These are phyloP conservation scores for Carallia brachiata DNA, from an alignment of 345 rosid genomes.

Conservation along the genomic window DNA sequence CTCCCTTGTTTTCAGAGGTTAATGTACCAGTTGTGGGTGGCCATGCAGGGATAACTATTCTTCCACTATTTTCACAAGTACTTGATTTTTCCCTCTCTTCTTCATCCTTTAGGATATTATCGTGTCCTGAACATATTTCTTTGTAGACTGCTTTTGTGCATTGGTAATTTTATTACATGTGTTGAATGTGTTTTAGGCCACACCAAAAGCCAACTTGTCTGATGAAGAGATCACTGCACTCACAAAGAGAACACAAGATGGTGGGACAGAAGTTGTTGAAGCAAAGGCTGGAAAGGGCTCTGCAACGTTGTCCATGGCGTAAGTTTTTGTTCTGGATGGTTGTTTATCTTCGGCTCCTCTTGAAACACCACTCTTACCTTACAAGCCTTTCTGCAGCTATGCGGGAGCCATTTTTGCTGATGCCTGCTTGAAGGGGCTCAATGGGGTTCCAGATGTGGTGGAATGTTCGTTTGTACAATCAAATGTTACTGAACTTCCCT, in stretches of 20 bases:
- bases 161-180: not conserved
- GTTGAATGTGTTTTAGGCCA: conserved; percentile 43
- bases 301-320: conserved; percentile 94
- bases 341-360: not conserved
- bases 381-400: conserved; percentile 41
- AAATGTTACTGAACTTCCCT: conserved; percentile 68
- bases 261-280: conserved; percentile 85
- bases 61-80: conserved; percentile 81
- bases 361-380: not conserved
- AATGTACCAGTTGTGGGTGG: conserved; percentile 84
- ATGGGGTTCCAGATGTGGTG: conserved; percentile 73
- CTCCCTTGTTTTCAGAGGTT: conserved; percentile 42
- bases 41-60: conserved; percentile 79
- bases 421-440: conserved; percentile 79
- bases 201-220: conserved; percentile 64
- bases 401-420: conserved; percentile 88
- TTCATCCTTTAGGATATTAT: not conserved
- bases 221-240: conserved; percentile 60
- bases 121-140: too few species aligned
- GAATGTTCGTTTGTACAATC: conserved; percentile 82
- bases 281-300: conserved; percentile 96
- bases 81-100: not conserved
- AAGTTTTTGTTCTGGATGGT: conserved; percentile 30
- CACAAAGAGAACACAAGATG: conserved; percentile 84
- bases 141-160: not conserved